phyloP scores from a whole-genome alignment of 148 eudicot genomes.

The Camellia sinensis region DNA sequence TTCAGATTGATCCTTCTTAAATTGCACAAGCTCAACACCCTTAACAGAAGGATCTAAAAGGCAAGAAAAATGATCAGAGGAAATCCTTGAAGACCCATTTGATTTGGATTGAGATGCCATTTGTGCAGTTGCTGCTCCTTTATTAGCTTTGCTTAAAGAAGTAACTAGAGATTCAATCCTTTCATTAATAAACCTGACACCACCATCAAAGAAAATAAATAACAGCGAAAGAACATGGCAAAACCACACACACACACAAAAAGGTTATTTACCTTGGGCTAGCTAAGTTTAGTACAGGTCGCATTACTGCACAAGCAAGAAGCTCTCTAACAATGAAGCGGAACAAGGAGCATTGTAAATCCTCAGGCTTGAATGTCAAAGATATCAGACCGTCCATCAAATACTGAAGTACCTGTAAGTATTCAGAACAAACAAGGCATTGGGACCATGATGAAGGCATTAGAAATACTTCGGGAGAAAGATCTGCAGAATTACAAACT shows the following conservation, averaged over 20 bases:
- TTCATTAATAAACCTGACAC: conserved; percentile 87
- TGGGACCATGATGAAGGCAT: conserved; percentile 6
- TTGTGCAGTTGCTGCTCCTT: conserved; percentile 41
- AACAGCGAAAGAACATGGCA: not conserved
- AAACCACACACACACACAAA: conserved; percentile 9
- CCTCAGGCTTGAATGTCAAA: conserved; percentile 70
- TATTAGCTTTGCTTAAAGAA: conserved; percentile 46
- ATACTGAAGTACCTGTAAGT: conserved; percentile 88
- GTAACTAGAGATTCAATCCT: conserved; percentile 77
- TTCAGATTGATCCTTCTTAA: conserved; percentile 51
- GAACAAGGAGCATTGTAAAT: conserved; percentile 85
- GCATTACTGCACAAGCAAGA: conserved; percentile 88
- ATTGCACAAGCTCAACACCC: conserved; percentile 85
- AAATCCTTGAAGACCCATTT: conserved; percentile 44
- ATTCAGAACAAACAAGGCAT: conserved; percentile 8
- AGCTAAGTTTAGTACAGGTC: conserved; percentile 84
- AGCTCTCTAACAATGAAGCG: conserved; percentile 79
- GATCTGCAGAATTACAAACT: conserved; percentile 7
- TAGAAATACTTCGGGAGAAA: not conserved
- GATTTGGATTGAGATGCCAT: conserved; percentile 36
- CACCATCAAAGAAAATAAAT: conserved; percentile 20
- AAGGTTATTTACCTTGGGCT: conserved; percentile 66
- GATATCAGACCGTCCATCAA: conserved; percentile 78
- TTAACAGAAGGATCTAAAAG: conserved; percentile 71
- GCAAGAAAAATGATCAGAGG: conserved; percentile 62